Evolutionary conservation across 805 yeast genomes (phyloP).

Genomic region (Yamadazyma nakazawae): DNA sequence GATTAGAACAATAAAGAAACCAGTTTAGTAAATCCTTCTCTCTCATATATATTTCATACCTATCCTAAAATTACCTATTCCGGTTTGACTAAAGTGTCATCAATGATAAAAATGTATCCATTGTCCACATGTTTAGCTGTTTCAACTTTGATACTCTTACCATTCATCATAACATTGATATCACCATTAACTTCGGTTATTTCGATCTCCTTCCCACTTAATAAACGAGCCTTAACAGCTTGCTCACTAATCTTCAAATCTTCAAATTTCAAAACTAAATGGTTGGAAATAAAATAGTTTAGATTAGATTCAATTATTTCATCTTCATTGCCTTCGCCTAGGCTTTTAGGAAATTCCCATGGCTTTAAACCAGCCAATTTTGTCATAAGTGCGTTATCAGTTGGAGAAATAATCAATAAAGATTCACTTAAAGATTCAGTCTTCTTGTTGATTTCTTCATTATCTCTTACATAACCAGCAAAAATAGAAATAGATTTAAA

Average conservation of each 20-base stretch:
- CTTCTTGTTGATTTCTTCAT: constrained; percentile 44
- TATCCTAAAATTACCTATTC: background rate
- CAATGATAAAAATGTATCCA: constrained; percentile 37
- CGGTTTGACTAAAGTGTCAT: constrained; percentile 31
- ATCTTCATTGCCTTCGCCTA: constrained; percentile 47
- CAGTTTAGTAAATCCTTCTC: background rate
- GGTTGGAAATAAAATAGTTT: constrained; percentile 57
- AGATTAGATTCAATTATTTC: constrained; percentile 49
- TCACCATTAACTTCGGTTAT: constrained; percentile 11
- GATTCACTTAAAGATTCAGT: constrained; percentile 44
- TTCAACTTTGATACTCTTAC: constrained; percentile 19
- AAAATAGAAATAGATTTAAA: constrained; percentile 50
- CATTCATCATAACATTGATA: constrained; percentile 6
- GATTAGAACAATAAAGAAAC: background rate
- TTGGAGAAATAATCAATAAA: constrained; percentile 68
- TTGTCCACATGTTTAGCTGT: constrained; percentile 33
- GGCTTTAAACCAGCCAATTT: constrained; percentile 60
- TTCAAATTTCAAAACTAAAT: constrained; percentile 42
- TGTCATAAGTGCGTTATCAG: constrained; percentile 48
- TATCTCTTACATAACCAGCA: constrained; percentile 68
- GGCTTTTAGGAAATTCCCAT: constrained; percentile 71
- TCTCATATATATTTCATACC: background rate
- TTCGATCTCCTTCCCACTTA: constrained; percentile 18
- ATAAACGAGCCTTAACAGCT: constrained; percentile 7
- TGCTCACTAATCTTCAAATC: constrained; percentile 15